Conservation (phyloP, 192 early-diverging fungal species). For the Piromyces sp. region DNA sequence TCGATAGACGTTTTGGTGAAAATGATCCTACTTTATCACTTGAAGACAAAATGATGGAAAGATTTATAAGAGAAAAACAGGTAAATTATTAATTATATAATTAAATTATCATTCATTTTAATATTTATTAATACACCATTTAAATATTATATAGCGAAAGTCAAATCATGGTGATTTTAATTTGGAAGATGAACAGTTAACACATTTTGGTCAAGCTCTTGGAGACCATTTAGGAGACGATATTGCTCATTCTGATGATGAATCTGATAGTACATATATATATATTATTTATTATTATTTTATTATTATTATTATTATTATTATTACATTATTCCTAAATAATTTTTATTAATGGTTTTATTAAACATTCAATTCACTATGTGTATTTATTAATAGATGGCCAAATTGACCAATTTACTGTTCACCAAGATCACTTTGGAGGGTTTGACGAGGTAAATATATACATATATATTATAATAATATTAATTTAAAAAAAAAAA, state of each 20-base stretch:
- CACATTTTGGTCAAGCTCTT: slow-evolving; percentile 87
- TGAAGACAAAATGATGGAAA: slow-evolving; percentile 89
- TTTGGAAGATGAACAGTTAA: slow-evolving; percentile 45
- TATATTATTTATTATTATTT: background rate
- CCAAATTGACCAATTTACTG: slow-evolving; percentile 51
- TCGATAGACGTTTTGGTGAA: slow-evolving; percentile 92
- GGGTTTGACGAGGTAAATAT: slow-evolving; percentile 52
- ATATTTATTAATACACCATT: too few species aligned
- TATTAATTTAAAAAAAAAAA: too few species aligned
- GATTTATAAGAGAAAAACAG: slow-evolving; percentile 77
- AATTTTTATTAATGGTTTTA: too few species aligned
- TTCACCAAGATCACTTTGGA: slow-evolving; percentile 65
- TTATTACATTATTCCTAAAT: background rate
- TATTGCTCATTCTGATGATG: slow-evolving; percentile 51
- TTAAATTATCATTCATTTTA: too few species aligned
- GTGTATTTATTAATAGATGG: too few species aligned
- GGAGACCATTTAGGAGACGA: slow-evolving; percentile 43
- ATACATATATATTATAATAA: too few species aligned
- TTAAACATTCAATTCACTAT: too few species aligned
- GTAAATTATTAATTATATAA: too few species aligned
- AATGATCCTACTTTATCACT: slow-evolving; percentile 64
- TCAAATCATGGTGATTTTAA: slow-evolving; percentile 13
- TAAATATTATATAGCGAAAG: slow-evolving; percentile 7
- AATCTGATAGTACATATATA: slow-evolving; percentile 34
- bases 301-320: background rate